Evolutionary conservation across 1,139 yeast genomes (phyloP).

Genomic region (Geotrichum candidum): DNA sequence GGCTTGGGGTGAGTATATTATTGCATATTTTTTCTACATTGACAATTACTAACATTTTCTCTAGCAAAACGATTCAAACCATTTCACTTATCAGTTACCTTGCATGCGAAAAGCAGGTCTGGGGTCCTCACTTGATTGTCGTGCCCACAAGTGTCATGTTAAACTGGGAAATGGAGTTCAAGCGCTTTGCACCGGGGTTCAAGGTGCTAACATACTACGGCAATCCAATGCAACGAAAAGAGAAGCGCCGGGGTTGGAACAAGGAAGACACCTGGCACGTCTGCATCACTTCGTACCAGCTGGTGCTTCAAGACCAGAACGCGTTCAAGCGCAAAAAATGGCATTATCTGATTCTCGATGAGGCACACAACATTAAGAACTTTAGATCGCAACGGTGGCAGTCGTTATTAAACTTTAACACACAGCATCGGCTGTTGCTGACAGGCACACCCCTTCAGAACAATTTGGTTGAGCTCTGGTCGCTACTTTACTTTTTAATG

Average conservation of each 20-base stretch:
- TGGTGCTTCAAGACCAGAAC: conserved; percentile 93
- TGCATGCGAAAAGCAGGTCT: conserved; percentile 86
- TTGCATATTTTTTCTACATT: conserved; percentile 18
- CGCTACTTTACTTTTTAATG: conserved; percentile 87
- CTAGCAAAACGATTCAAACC: conserved; percentile 79
- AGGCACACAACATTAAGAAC: conserved; percentile 96
- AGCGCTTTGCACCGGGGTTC: conserved; percentile 96
- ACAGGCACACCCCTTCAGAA: conserved; percentile 97
- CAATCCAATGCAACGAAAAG: conserved; percentile 94
- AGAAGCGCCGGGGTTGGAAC: conserved; percentile 96
- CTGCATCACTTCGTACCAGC: conserved; percentile 92
- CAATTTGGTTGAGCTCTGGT: conserved; percentile 90
- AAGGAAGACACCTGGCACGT: conserved; percentile 94
- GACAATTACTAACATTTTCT: conserved; percentile 1
- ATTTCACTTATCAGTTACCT: conserved; percentile 78
- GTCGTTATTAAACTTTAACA: conserved; percentile 86
- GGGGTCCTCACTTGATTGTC: conserved; percentile 97
- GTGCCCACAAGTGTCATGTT: conserved; percentile 98
- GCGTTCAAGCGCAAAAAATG: conserved; percentile 88
- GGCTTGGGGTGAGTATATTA: conserved; percentile 59
- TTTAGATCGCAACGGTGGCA: conserved; percentile 97
- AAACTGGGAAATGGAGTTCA: conserved; percentile 99
- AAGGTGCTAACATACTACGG: conserved; percentile 95
- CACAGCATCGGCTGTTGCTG: conserved; percentile 75
- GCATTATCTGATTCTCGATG: conserved; percentile 96